Conservation (phyloP, 1,139 yeast species). For the Magnusiomyces ingens region DNA sequence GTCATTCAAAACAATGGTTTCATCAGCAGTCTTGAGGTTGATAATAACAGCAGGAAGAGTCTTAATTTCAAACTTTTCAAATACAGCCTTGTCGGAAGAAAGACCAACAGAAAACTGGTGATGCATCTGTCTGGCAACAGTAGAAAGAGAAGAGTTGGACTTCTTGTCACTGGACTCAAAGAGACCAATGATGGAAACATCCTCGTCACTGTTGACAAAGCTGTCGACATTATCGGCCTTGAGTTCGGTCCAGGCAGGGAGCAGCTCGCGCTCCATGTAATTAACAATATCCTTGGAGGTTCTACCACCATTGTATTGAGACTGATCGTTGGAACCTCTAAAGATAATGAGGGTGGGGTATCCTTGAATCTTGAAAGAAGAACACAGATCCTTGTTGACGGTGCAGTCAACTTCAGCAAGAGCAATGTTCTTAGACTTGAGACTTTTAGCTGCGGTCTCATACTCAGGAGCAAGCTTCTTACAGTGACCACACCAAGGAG, state of each 20-base stretch:
- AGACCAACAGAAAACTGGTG: conserved; percentile 58
- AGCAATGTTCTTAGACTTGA: conserved; percentile 60
- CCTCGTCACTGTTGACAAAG: conserved; percentile 38
- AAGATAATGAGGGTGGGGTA: conserved; percentile 89
- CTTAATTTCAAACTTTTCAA: conserved; percentile 41
- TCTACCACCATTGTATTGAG: conserved; percentile 74
- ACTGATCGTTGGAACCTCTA: conserved; percentile 49
- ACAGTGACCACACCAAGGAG: conserved; percentile 99
- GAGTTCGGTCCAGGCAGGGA: conserved; percentile 66
- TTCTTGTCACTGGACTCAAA: conserved; percentile 31
- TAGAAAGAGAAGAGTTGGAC: conserved; percentile 44
- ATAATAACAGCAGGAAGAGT: conserved; percentile 44
- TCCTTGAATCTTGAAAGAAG: conserved; percentile 68
- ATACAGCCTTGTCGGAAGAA: conserved; percentile 43
- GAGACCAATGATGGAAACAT: conserved; percentile 49
- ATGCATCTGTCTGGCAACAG: conserved; percentile 51
- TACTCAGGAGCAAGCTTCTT: conserved; percentile 90
- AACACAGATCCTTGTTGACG: conserved; percentile 74
- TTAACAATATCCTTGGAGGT: conserved; percentile 67
- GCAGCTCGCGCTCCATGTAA: conserved; percentile 75
- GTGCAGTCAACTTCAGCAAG: conserved; percentile 94
- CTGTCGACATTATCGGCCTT: conserved; percentile 46
- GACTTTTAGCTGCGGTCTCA: conserved; percentile 70
- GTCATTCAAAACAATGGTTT: conserved; percentile 39
- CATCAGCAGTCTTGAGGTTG: conserved; percentile 40